Evolutionary conservation across 768 basidiomycete genomes (phyloP), one percentile per base, ranked within the genome.

Genomic region (Coprinopsis marcescibilis): DNA sequence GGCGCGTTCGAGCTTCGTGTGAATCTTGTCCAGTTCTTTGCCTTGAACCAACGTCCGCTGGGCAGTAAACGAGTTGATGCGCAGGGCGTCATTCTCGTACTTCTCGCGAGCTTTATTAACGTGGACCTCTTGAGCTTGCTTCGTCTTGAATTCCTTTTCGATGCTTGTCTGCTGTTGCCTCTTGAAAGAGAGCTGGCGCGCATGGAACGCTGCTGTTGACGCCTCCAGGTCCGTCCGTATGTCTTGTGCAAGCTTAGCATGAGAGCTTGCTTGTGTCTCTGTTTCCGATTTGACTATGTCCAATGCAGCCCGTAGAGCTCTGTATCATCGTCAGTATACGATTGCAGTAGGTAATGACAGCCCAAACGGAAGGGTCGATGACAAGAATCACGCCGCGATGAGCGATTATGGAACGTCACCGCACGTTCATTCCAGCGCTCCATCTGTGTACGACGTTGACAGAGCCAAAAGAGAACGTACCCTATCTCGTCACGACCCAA

Each of bases 401-500:
- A n/a, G n/a, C n/a, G n/a, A n/a, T n/a, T n/a, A n/a, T n/a, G n/a
- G n/a, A n/a, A n/a, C n/a, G n/a, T n/a, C n/a, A n/a, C n/a, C n/a
- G n/a, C n/a, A n/a, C n/a, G n/a, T n/a, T n/a, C n/a, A n/a, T n/a
- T n/a, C n/a, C n/a, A n/a, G n/a, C n/a, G n/a, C n/a, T 19, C 21
- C n/a, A 14, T 30, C 26, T 20, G 33, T 20, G 10, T 12, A 36
- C n/a, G n/a, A 23, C 19, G 27, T 37, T 37, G 20, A 38, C 35
- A 4, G 25, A 25, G 23, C n/a, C 36, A 44, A 27, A 5, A 23
- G 14, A 39, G 26, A n/a, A 77, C 86, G 59, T 63, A 93, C 92
- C 93, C 95, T 53, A 93, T 89, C 67, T 97, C 96, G 62, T 96
- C 94, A 56, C 77, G 78, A 33, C 94, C 95, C 30, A 96, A 65